phyloP scores from a whole-genome alignment of 257 asterid species.

The Solanum gandarillasii region DNA sequence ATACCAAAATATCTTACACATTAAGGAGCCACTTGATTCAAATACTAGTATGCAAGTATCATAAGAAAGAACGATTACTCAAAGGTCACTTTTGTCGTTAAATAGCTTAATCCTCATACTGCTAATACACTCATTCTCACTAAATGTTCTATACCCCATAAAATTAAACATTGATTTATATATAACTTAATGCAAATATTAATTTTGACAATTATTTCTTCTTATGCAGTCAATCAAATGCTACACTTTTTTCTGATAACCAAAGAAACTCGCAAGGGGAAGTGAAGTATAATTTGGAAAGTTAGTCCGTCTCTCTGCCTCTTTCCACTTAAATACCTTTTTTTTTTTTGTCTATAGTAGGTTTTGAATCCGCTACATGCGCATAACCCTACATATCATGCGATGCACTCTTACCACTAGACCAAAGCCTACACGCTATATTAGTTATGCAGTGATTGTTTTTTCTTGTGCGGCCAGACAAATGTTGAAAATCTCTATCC shows the following conservation, averaged over 20 bases:
- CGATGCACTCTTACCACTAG: background rate
- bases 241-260: background rate
- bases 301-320: background rate
- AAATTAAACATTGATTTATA: background rate
- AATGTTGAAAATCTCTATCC: background rate
- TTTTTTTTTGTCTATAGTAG: background rate
- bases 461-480: background rate
- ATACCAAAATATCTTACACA: background rate
- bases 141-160: background rate
- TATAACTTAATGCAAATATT: background rate
- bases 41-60: background rate
- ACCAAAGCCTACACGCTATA: background rate
- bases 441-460: background rate
- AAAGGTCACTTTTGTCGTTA: background rate
- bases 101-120: background rate
- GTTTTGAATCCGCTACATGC: background rate
- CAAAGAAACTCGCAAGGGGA: background rate
- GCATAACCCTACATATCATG: background rate
- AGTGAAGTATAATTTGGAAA: background rate
- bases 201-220: background rate
- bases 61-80: background rate
- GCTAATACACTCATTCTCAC: background rate
- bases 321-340: background rate
- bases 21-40: background rate
- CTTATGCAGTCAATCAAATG: background rate